Evolutionary conservation across 2,329 filamentous ascomycete genomes (phyloP), one percentile per base, ranked within the genome.

Genomic region (Nemania sp.): DNA sequence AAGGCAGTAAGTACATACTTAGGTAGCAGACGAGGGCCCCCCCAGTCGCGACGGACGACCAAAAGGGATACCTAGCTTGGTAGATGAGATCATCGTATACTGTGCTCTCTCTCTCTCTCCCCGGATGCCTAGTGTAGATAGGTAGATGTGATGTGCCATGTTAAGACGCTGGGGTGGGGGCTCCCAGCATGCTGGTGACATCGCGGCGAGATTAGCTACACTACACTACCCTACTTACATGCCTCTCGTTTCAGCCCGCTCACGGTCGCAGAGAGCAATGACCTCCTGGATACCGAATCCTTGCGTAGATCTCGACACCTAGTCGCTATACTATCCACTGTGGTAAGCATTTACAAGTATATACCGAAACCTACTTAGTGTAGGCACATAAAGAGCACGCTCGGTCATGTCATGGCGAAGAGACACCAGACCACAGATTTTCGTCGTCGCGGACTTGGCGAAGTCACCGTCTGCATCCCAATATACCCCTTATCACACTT

Each of bases 231-330:
- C n/a, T n/a, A n/a, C n/a, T n/a, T n/a, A n/a, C n/a, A n/a, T n/a
- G n/a, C n/a, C n/a, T 32, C 18, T 55, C 29, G 55, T 63, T 65
- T 62, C 59, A 61, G 54, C 50, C 32, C 12, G 25, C 53, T 53
- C 57, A 57, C 39, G 40, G 49, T 29, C 51, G 53, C 57, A 53
- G 49, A 48, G 34, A 54, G 60, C 48, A 39, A 50, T 50, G 48
- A 47, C 60, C 43, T 15, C 17, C 32, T 18, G 18, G 45, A 40
- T 12, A 20, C 17, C 15, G 20, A 29, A 59, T 20, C 60, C 60
- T 18, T 54, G 60, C 43, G 60, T 25, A 50, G 57, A 63, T 63
- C 60, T n/a, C n/a, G n/a, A n/a, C n/a, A n/a, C n/a, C n/a, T 21
- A 15, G 40, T 51, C n/a, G n/a, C 25, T 29, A 29, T 35, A 37